Percentiles rank a stretch among this genome's conserved stretches.
These are phyloP conservation scores for Coprinopsis sp. DNA, from an alignment of 768 basidiomycete species.

Conservation along the genomic window DNA sequence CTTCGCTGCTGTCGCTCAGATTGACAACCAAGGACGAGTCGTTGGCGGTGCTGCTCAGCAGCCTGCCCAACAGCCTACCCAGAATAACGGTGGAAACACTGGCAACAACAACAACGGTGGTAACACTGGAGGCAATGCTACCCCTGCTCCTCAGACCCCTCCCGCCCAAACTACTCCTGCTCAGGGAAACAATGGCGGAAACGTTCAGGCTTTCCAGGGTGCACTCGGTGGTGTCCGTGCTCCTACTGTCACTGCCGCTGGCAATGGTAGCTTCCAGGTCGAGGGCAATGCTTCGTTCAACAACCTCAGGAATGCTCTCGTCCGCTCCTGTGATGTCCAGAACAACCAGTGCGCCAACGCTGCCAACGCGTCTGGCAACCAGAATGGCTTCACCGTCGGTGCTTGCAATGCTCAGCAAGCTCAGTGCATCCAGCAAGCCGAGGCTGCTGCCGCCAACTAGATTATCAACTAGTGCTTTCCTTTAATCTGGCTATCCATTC, in stretches of 20 bases:
- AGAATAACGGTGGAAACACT: constrained; percentile 8
- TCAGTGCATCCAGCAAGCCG: constrained; percentile 36
- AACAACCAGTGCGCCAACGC: constrained; percentile 57
- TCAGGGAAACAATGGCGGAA: constrained; percentile 15
- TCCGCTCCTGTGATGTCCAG: constrained; percentile 52
- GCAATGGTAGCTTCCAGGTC: constrained; percentile 46
- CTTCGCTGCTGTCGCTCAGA: constrained; percentile 38
- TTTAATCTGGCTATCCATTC: constrained; percentile 2
- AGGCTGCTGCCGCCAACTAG: constrained; percentile 14
- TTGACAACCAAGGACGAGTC: constrained; percentile 42
- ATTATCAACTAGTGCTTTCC: not conserved
- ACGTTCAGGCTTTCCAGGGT: constrained; percentile 49
- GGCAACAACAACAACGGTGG: constrained; percentile 8
- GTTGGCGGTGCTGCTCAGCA: constrained; percentile 21
- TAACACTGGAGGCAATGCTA: constrained; percentile 6
- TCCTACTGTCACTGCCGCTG: constrained; percentile 38
- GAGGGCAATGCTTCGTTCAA: constrained; percentile 44
- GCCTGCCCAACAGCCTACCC: constrained; percentile 6
- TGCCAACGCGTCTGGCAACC: constrained; percentile 47
- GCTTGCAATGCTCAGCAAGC: constrained; percentile 43
- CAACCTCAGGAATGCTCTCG: constrained; percentile 38
- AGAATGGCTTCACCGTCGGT: constrained; percentile 41
- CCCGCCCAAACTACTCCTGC: constrained; percentile 13
- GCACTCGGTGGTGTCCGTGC: constrained; percentile 41
- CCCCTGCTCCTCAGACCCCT: constrained; percentile 15